These are phyloP conservation scores for Aspergillus flavus DNA, from an alignment of 2,329 filamentous ascomycete species.

Conservation along the genomic window DNA sequence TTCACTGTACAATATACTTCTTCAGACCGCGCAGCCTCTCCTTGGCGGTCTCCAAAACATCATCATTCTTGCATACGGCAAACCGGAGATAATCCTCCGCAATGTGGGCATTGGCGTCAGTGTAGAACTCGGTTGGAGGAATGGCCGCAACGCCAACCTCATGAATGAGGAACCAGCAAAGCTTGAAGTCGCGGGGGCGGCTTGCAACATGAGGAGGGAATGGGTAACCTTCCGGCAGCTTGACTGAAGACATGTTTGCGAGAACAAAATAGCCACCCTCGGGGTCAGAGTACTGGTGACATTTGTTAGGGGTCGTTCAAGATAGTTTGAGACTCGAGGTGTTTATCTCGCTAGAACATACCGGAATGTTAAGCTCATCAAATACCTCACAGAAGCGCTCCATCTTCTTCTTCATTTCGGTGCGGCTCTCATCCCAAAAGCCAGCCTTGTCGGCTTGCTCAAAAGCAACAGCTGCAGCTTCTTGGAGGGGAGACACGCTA, in stretches of 20 bases:
- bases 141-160: conserved; percentile 95
- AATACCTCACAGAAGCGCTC: conserved; percentile 82
- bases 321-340: background rate
- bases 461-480: conserved; percentile 91
- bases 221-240: conserved; percentile 78
- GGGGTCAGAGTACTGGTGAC: conserved; percentile 73
- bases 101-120: conserved; percentile 76
- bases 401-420: conserved; percentile 89
- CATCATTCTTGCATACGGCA: conserved; percentile 93
- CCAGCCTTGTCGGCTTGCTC: conserved; percentile 81
- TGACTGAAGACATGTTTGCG: conserved; percentile 87
- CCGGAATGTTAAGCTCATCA: conserved; percentile 70
- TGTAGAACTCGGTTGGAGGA: conserved; percentile 96
- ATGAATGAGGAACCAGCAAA: conserved; percentile 95
- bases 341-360: conserved; percentile 28
- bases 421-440: conserved; percentile 84
- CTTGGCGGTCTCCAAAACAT: conserved; percentile 78
- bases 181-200: conserved; percentile 88
- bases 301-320: conserved; percentile 7
- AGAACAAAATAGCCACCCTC: conserved; percentile 98
- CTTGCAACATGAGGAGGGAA: conserved; percentile 88
- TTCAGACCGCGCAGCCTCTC: conserved; percentile 71
- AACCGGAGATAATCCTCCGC: conserved; percentile 94
- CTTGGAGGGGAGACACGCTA: conserved; percentile 88
- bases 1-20: conserved; percentile 62